Base-by-base conservation (phyloP, 2,329 filamentous ascomycete genomes). In the Diplocarpon mali region DNA sequence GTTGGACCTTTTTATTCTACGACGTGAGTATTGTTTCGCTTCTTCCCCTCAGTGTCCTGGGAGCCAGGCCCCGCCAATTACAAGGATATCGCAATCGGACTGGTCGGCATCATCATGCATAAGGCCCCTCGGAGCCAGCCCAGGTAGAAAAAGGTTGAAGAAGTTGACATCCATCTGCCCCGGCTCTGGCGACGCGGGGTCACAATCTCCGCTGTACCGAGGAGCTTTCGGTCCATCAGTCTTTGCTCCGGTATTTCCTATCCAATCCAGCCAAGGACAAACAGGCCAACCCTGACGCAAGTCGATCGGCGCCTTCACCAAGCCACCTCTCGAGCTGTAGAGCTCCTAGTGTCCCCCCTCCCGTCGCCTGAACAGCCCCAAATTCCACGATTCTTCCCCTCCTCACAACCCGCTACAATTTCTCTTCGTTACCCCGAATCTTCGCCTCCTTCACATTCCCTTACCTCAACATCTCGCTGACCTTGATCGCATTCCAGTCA, bases 11-110 rank as follows among this genome's bases (percentile, higher is more conserved):
- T 24, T 7, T 24, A 24, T 7, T 24, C 20, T 24, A 24, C 20
- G 20, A 24, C 20, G 20, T 24, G 20, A 24, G 27, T 12, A n/a
- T 30, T 15, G 12, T 24, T n/a, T 41, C 40, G 28, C n/a, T n/a
- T 31, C 31, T 47, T 47, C 45, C 51, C 46, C 46, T 49, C 51
- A 37, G 38, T 42, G 32, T 38, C 41, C 15, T 38, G 35, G 39
- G 34, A 40, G 45, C 42, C 46, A 35, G 40, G 43, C 35, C 43
- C 47, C 47, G 47, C 52, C 50, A 52, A 52, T 52, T 47, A 45
- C 40, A 42, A 42, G 40, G 49, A 46, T 54, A 54, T 54, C 52
- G 50, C 52, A 46, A 39, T 20, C 29, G 42, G 38, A 40, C 40
- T 36, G 29, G 17, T 43, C 40, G 38, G 40, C 42, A 49, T 47